Conservation (phyloP, 306 rosid genomes). For the Castanea crenata region DNA sequence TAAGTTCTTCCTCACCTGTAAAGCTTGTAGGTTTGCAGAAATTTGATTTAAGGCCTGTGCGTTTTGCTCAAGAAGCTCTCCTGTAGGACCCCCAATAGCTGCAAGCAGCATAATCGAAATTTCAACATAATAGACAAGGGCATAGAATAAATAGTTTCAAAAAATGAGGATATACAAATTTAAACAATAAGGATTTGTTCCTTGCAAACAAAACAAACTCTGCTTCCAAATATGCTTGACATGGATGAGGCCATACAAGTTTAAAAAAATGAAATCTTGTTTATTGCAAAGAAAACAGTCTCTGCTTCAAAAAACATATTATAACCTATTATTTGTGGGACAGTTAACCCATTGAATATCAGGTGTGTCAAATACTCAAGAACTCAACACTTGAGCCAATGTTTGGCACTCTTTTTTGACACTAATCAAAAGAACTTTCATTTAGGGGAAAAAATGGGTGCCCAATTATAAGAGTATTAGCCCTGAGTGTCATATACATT, state of each 20-base stretch:
- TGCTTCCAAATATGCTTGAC: background rate
- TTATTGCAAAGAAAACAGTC: background rate
- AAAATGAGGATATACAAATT: background rate
- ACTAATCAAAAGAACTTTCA: background rate
- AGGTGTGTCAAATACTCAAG: background rate
- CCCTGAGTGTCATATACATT: no score
- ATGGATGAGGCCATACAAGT: background rate
- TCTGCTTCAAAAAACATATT: background rate
- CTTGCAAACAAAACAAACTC: background rate
- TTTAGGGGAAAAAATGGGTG: background rate
- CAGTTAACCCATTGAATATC: background rate
- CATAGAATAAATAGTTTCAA: background rate
- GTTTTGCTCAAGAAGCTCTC: constrained; percentile 52
- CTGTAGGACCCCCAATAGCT: constrained; percentile 61
- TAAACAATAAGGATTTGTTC: background rate
- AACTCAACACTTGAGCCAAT: background rate
- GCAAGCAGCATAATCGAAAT: constrained; percentile 19
- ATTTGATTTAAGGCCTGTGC: constrained; percentile 45
- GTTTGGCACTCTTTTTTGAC: background rate
- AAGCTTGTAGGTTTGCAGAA: constrained; percentile 45
- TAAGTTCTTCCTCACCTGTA: constrained; percentile 32
- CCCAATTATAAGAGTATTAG: background rate
- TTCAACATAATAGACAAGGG: constrained; percentile 6
- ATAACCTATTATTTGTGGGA: background rate
- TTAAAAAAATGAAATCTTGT: background rate